Evolutionary conservation across 2,329 filamentous ascomycete genomes (phyloP).

Genomic region (Diaporthe ilicicola): DNA sequence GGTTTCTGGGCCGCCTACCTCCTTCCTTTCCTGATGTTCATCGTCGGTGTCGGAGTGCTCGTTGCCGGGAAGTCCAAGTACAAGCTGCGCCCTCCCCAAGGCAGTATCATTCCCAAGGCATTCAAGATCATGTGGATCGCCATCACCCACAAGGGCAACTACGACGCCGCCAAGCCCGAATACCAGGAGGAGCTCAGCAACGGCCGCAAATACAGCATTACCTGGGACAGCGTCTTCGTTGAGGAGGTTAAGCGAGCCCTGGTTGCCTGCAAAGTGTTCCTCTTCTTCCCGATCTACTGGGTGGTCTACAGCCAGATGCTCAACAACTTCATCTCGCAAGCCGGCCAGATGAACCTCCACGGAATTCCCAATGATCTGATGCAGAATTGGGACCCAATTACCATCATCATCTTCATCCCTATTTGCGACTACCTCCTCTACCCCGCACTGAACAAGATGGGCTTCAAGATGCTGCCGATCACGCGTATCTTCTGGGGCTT

Average conservation of each 20-base stretch:
- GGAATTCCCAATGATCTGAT: slow-evolving; percentile 77
- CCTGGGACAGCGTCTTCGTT: slow-evolving; percentile 76
- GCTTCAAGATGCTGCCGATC: slow-evolving; percentile 70
- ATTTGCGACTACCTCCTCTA: slow-evolving; percentile 69
- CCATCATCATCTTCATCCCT: slow-evolving; percentile 73
- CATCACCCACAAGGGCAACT: slow-evolving; percentile 71
- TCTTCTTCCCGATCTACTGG: slow-evolving; percentile 72
- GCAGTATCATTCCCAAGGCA: slow-evolving; percentile 71
- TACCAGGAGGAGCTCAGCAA: slow-evolving; percentile 73
- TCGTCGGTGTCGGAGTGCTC: slow-evolving; percentile 64
- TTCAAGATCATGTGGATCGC: slow-evolving; percentile 77
- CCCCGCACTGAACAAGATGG: slow-evolving; percentile 63
- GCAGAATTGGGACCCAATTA: slow-evolving; percentile 73
- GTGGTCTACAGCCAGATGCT: slow-evolving; percentile 68
- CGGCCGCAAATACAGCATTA: slow-evolving; percentile 61
- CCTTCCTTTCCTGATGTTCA: slow-evolving; percentile 68
- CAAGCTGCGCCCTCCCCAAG: slow-evolving; percentile 63
- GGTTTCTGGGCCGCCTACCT: slow-evolving; percentile 74
- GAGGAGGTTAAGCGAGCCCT: slow-evolving; percentile 74
- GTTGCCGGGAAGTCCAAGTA: slow-evolving; percentile 56
- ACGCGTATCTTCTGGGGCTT: slow-evolving; percentile 73
- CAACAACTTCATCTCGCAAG: slow-evolving; percentile 72
- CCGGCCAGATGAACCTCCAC: slow-evolving; percentile 63
- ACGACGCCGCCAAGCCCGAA: slow-evolving; percentile 76
- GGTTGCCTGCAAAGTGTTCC: slow-evolving; percentile 76